phyloP scores from a whole-genome alignment of 2,329 filamentous ascomycete species.

The Neofusicoccum parvum region DNA sequence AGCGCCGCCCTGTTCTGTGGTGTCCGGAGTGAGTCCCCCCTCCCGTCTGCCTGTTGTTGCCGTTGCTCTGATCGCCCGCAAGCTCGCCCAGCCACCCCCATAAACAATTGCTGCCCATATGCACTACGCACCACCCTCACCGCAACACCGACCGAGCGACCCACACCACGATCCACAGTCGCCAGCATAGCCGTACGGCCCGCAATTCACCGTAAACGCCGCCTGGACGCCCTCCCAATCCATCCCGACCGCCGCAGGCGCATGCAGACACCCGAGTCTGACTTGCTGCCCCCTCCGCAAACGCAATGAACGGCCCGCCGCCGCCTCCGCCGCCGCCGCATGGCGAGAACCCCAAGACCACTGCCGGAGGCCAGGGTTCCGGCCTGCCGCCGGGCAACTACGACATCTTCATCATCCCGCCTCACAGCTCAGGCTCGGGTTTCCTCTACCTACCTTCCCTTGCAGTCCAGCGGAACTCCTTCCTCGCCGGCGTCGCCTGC shows the following conservation, averaged over 20 bases:
- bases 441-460: slow-evolving; percentile 95
- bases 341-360: slow-evolving; percentile 72
- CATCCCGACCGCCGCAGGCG: not conserved
- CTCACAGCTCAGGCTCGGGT: slow-evolving; percentile 83
- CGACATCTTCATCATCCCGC: slow-evolving; percentile 95
- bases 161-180: not conserved
- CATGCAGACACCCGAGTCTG: slow-evolving; percentile 11
- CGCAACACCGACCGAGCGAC: slow-evolving; percentile 9
- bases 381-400: slow-evolving; percentile 87
- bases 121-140: slow-evolving; percentile 9
- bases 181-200: not conserved
- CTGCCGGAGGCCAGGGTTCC: slow-evolving; percentile 36
- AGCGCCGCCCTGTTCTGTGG: not conserved
- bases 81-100: slow-evolving; percentile 11
- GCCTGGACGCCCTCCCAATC: not conserved
- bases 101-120: slow-evolving; percentile 19
- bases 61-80: not conserved
- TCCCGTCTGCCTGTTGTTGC: not conserved
- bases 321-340: slow-evolving; percentile 85
- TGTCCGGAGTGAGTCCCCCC: not conserved
- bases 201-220: not conserved
- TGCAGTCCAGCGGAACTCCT: slow-evolving; percentile 84
- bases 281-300: slow-evolving; percentile 10
- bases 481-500: slow-evolving; percentile 80
- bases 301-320: slow-evolving; percentile 53